Evolutionary conservation across 129 eudicot genomes (phyloP), one percentile per base, ranked within the genome.

Genomic region (Mikania micrantha): DNA sequence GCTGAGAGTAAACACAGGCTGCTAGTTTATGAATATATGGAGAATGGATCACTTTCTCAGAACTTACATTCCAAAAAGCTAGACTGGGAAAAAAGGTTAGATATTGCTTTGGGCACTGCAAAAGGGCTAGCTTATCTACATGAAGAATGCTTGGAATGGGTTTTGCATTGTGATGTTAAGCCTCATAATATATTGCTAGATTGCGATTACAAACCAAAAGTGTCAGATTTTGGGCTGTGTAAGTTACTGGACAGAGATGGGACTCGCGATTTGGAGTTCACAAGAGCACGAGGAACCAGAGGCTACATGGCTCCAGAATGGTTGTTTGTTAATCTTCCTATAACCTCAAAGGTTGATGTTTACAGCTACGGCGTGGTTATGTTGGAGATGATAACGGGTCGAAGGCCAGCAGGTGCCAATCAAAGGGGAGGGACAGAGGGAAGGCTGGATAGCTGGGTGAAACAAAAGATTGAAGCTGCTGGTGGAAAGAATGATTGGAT

Each of bases 261-360:
- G 5, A 50, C 9, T 0, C 69, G 62, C 2, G 22, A 83, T 65
- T 32, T 53, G 7, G 83, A 66, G 10, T 71, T 81, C 15, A 78
- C 84, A 1, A 72, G 36, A 64, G 78, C 83, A 15, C 65, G 90
- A 64, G 90, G 90, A 17, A 85, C 90, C 2, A 78, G 90, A 67
- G 85, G 90, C 10, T 84, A 84, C 74, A 84, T 84, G 90, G 85
- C 90, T 38, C 90, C 90, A 1, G 90, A 85, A 59, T 85, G 90
- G 91, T 45, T 80, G 32, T 73, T 56, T 24, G 27, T 29, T 28
- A 72, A 82, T 53, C 72, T 44, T 5, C 80, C 81, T 0, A 79
- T 85, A 6, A 85, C 87, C 19, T 81, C 91, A 0, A 79, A 79
- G 39, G 79, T 74, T 4, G 79, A 73, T 66, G 79, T 79, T 2